Percentiles rank a stretch among this genome's conserved stretches.
phyloP scores from a whole-genome alignment of 768 basidiomycete species.

The Agrocybe pediades region DNA sequence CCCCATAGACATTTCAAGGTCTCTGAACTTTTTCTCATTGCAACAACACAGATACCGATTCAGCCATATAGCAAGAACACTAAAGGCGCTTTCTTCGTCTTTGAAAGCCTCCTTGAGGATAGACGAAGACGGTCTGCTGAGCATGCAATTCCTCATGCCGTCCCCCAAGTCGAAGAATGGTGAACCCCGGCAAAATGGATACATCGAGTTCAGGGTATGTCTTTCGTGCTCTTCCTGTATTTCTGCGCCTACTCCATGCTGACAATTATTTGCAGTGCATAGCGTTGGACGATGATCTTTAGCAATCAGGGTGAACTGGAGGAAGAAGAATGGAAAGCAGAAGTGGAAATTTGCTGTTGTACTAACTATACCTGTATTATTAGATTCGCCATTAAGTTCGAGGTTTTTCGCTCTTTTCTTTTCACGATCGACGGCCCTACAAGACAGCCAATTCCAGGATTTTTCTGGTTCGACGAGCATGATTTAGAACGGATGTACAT shows the following conservation, averaged over 20 bases:
- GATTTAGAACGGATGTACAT: background rate
- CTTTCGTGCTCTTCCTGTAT: background rate
- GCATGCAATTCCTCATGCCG: conserved; percentile 89
- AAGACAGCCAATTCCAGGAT: background rate
- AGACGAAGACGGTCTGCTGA: conserved; percentile 78
- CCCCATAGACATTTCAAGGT: background rate
- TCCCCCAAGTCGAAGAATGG: conserved; percentile 45
- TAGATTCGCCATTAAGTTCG: background rate
- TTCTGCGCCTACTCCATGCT: too few relatives aligned
- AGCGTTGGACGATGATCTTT: conserved; percentile 32
- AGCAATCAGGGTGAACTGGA: background rate
- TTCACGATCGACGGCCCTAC: background rate
- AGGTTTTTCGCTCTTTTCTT: background rate
- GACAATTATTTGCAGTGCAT: conserved; percentile 2
- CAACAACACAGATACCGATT: conserved; percentile 74
- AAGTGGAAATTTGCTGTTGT: background rate
- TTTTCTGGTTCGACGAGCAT: background rate
- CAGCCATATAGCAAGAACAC: conserved; percentile 69
- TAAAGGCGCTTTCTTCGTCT: conserved; percentile 78
- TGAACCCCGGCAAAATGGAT: conserved; percentile 59
- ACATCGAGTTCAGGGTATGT: conserved; percentile 88
- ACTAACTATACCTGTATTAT: background rate
- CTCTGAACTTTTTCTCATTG: background rate
- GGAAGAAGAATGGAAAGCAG: background rate
- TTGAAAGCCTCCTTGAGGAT: conserved; percentile 90